Conservation (phyloP, 2,329 filamentous ascomycete genomes). For the Aspergillus japonicus region DNA sequence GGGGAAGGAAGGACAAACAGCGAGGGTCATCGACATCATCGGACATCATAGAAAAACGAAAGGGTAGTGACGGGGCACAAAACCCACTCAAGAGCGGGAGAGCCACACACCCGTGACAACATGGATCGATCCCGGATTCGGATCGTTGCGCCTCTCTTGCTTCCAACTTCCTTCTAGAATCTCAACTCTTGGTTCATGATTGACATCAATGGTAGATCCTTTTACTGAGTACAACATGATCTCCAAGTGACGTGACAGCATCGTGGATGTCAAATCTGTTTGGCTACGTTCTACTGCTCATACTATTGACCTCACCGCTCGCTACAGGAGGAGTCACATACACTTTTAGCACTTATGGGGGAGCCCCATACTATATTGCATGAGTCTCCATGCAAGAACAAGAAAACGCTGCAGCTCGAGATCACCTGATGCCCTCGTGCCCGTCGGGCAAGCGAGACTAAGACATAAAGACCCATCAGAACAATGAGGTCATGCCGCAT, state of each 20-base stretch:
- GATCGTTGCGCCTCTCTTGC: neutral
- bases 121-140: neutral
- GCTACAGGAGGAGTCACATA: neutral
- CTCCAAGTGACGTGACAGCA: neutral
- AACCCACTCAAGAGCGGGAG: neutral
- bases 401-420: neutral
- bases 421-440: neutral
- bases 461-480: neutral
- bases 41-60: neutral
- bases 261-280: too few relatives aligned
- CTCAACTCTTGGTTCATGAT: neutral
- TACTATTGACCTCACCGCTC: neutral
- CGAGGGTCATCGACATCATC: constrained; percentile 6
- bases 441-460: neutral
- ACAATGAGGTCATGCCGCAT: neutral
- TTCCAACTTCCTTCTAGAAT: neutral
- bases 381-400: too few relatives aligned
- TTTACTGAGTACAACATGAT: too few relatives aligned
- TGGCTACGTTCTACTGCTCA: too few relatives aligned
- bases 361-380: too few relatives aligned
- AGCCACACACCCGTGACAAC: neutral
- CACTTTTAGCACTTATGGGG: neutral
- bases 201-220: too few relatives aligned
- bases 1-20: too few relatives aligned
- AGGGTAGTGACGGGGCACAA: neutral